Conservation (phyloP, 2,329 filamentous ascomycete species). For the Colletotrichum costaricense region DNA sequence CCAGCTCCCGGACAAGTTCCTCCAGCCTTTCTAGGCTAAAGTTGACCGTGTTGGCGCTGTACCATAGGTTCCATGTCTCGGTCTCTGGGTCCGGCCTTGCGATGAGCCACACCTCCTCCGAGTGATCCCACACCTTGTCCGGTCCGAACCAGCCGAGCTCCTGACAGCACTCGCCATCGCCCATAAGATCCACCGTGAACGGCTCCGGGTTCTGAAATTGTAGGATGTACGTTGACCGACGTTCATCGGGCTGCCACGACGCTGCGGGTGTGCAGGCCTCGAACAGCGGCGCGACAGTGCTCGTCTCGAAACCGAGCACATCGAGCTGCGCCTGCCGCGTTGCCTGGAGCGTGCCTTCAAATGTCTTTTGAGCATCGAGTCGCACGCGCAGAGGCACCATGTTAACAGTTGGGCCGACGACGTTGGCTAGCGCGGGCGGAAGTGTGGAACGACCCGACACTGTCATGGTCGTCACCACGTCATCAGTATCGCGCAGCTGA, state of each 20-base stretch:
- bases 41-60: background rate
- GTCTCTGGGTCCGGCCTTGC: background rate
- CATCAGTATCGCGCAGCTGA: background rate
- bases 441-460: background rate
- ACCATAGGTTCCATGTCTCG: background rate
- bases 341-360: background rate
- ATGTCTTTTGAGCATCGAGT: constrained; percentile 37
- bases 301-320: background rate
- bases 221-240: background rate
- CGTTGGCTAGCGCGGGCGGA: background rate
- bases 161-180: background rate
- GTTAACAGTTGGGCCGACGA: constrained; percentile 54
- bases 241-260: background rate
- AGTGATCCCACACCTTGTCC: background rate
- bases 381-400: constrained; percentile 53
- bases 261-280: background rate
- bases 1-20: background rate
- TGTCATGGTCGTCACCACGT: background rate
- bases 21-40: background rate
- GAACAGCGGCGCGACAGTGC: background rate
- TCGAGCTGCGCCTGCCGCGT: background rate
- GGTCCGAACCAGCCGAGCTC: background rate
- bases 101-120: background rate
- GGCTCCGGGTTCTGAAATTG: background rate
- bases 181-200: background rate